Conservation (phyloP, 2,329 filamentous ascomycete species). For the Lojkania enalia region DNA sequence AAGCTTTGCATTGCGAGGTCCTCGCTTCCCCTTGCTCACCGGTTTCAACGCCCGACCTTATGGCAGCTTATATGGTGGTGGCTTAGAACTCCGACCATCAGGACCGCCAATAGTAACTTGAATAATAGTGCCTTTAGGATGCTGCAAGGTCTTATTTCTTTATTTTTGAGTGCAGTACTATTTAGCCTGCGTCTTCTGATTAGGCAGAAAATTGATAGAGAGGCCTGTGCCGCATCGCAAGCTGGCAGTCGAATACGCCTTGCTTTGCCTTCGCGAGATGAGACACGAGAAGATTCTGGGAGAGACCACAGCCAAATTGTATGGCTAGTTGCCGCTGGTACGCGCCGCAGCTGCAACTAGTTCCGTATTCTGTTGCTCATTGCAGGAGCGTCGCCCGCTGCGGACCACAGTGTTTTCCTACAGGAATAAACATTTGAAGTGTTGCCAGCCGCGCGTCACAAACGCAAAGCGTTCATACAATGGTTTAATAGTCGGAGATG, state of each 20-base stretch:
- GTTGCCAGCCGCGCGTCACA: too few species aligned
- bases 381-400: neutral
- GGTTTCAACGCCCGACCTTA: constrained; percentile 8
- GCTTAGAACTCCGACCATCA: constrained; percentile 5
- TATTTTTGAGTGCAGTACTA: constrained; percentile 1
- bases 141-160: constrained; percentile 5
- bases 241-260: constrained; percentile 5
- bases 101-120: constrained; percentile 7
- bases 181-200: neutral
- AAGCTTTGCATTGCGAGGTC: constrained; percentile 8
- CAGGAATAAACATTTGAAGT: neutral
- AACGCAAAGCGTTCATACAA: too few species aligned
- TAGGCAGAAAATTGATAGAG: constrained; percentile 3
- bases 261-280: constrained; percentile 6
- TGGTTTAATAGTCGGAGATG: too few species aligned
- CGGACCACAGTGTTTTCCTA: neutral
- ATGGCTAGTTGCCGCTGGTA: neutral
- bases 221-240: constrained; percentile 5
- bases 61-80: constrained; percentile 6
- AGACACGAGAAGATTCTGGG: constrained; percentile 6
- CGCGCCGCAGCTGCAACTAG: neutral
- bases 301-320: constrained; percentile 4
- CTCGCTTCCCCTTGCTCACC: constrained; percentile 9
- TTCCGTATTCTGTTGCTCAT: neutral
- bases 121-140: constrained; percentile 5